Conservation (phyloP, 345 rosid genomes). For the Streptanthus diversifolius region DNA sequence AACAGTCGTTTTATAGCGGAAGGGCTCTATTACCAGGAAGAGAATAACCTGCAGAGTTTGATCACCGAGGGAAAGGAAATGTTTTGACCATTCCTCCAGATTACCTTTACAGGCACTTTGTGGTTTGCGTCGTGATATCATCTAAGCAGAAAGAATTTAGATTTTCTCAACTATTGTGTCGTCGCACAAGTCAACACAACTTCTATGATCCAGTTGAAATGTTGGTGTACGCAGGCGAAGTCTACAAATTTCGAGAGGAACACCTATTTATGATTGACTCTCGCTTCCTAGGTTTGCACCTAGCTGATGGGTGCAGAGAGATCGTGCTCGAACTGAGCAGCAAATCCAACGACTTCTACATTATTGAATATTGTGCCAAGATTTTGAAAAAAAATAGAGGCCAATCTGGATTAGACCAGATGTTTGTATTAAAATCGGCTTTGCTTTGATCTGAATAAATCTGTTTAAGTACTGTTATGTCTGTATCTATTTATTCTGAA, state of each 20-base stretch:
- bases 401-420: no score
- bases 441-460: no score
- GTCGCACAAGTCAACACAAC: neutral
- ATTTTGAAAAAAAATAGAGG: no score
- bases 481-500: no score
- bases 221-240: neutral
- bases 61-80: neutral
- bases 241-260: neutral
- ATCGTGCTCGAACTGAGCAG: conserved; percentile 1
- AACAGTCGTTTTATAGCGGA: no score
- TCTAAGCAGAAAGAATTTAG: neutral
- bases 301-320: neutral
- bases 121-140: neutral
- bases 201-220: neutral
- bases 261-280: neutral
- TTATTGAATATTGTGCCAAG: conserved; percentile 4
- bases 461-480: no score
- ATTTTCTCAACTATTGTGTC: neutral
- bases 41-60: neutral
- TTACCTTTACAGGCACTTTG: neutral
- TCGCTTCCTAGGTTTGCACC: neutral
- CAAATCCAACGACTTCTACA: neutral
- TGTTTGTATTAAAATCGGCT: no score
- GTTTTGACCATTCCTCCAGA: neutral
- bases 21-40: neutral